These are phyloP conservation scores for Vitis labrusca DNA, from an alignment of 164 flowering plant genomes.

Conservation along the genomic window DNA sequence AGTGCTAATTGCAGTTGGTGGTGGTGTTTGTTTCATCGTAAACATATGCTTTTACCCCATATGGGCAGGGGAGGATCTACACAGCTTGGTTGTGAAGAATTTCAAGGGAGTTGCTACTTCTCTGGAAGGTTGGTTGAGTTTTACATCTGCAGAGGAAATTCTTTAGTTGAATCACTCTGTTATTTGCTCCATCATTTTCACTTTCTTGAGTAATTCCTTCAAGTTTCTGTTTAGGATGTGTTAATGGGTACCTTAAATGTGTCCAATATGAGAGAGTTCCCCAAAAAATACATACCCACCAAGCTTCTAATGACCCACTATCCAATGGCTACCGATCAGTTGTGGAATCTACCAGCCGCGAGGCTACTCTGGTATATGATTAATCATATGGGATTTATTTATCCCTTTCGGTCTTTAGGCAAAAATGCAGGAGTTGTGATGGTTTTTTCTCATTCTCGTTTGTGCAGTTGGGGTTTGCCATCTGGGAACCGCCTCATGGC, in stretches of 20 bases:
- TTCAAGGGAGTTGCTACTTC: slow-evolving; percentile 38
- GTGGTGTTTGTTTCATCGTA: slow-evolving; percentile 43
- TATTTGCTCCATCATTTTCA: background rate
- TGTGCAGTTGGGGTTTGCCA: slow-evolving; percentile 69
- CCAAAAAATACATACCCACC: slow-evolving; percentile 72
- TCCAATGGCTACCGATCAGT: slow-evolving; percentile 83
- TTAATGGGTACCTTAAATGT: slow-evolving; percentile 66
- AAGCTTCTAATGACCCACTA: slow-evolving; percentile 76
- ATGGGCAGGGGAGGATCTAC: slow-evolving; percentile 77
- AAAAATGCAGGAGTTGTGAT: background rate
- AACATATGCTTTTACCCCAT: slow-evolving; percentile 65
- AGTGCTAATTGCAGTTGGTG: slow-evolving; percentile 60
- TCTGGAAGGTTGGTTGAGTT: too few relatives aligned
- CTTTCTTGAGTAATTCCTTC: background rate
- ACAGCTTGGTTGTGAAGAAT: slow-evolving; percentile 59
- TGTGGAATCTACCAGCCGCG: slow-evolving; percentile 73
- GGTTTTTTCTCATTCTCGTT: background rate
- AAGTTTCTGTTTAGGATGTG: slow-evolving; percentile 51
- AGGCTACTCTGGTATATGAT: slow-evolving; percentile 53
- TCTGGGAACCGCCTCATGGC: slow-evolving; percentile 98
- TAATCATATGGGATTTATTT: background rate
- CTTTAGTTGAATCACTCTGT: too few relatives aligned
- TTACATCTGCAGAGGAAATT: too few relatives aligned
- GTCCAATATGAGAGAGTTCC: slow-evolving; percentile 75
- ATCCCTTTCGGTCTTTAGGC: background rate